These are phyloP conservation scores for Apophysomyces trapeziformis DNA, from an alignment of 371 early-diverging fungal species.

Conservation along the genomic window DNA sequence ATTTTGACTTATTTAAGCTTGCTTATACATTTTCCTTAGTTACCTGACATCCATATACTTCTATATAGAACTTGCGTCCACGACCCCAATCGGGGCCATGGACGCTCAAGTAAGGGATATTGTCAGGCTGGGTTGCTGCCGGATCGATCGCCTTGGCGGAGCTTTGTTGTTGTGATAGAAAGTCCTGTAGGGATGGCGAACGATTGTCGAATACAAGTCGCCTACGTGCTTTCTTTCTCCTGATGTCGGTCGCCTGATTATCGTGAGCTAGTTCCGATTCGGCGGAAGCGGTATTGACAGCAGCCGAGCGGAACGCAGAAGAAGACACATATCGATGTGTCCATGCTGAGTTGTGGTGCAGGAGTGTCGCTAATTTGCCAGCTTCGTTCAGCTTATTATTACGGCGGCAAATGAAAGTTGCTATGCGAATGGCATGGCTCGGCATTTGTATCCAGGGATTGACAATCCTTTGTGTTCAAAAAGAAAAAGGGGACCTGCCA, in stretches of 20 bases:
- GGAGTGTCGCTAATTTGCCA: background rate
- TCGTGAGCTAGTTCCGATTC: background rate
- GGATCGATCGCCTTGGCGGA: constrained; percentile 23
- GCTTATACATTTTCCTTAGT: background rate
- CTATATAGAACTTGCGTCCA: constrained; percentile 65
- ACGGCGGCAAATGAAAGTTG: background rate
- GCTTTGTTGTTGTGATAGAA: constrained; percentile 26
- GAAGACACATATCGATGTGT: background rate
- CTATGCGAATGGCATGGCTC: background rate
- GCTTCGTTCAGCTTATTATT: too few relatives aligned
- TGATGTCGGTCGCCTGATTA: background rate
- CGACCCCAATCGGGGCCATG: constrained; percentile 41
- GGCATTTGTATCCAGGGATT: background rate
- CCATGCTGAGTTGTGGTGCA: background rate
- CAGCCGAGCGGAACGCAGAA: background rate
- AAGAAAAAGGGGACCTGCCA: background rate
- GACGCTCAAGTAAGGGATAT: constrained; percentile 62
- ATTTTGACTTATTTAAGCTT: background rate
- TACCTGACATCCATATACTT: constrained; percentile 82
- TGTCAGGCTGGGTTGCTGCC: constrained; percentile 33
- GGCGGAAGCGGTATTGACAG: background rate
- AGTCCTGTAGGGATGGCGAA: constrained; percentile 71
- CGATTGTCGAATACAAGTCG: constrained; percentile 69
- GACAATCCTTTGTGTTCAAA: background rate
- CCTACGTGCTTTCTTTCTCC: constrained; percentile 22